Percentiles rank a stretch among this genome's conserved stretches.
Conservation (phyloP, 805 yeast species). For the Danielia reshetovae region DNA sequence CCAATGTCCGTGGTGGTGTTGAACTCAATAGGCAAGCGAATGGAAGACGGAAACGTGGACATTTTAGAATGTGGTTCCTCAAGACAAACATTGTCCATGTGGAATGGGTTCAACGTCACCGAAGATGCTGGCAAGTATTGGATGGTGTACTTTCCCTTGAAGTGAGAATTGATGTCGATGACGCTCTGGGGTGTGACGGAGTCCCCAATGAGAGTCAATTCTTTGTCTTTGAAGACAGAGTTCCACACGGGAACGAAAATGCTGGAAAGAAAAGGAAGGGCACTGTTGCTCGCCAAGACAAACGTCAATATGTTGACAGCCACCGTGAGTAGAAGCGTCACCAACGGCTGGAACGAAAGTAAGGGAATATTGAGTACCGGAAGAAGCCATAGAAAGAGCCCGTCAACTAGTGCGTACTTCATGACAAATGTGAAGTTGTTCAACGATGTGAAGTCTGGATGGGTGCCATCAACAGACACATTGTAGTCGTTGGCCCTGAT, state of each 20-base stretch:
- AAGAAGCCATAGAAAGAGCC: slow-evolving; percentile 61
- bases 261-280: slow-evolving; percentile 42
- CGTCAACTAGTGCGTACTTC: slow-evolving; percentile 73
- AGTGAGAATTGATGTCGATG: slow-evolving; percentile 54
- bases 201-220: slow-evolving; percentile 51
- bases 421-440: slow-evolving; percentile 56
- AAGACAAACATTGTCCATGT: slow-evolving; percentile 57
- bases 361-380: slow-evolving; percentile 77
- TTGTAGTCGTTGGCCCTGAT: slow-evolving; percentile 43
- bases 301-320: slow-evolving; percentile 49
- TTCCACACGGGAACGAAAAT: slow-evolving; percentile 42
- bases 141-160: slow-evolving; percentile 81
- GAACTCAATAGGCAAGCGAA: slow-evolving; percentile 64
- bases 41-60: slow-evolving; percentile 17
- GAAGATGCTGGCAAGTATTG: slow-evolving; percentile 90
- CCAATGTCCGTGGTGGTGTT: slow-evolving; percentile 77
- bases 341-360: slow-evolving; percentile 58
- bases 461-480: not conserved
- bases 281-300: slow-evolving; percentile 48
- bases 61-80: slow-evolving; percentile 28
- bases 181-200: slow-evolving; percentile 34
- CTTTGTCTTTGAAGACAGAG: slow-evolving; percentile 36
- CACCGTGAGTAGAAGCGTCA: slow-evolving; percentile 47
- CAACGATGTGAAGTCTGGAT: slow-evolving; percentile 29
- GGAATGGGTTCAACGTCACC: slow-evolving; percentile 75